Conservation (phyloP, 495 filamentous ascomycete genomes). For the Pyrenula aspistea region DNA sequence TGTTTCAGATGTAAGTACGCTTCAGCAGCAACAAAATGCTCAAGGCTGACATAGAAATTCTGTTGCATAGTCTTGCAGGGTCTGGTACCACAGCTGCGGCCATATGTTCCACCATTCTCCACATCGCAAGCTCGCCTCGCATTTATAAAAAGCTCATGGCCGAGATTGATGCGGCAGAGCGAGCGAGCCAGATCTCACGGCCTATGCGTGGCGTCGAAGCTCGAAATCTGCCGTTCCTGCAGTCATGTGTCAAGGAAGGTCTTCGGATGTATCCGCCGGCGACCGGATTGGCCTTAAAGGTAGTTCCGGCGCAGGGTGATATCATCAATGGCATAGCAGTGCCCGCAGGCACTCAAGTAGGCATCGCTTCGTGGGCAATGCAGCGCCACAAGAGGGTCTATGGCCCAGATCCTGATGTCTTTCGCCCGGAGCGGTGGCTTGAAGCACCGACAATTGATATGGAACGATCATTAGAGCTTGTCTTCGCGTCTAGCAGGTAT, state of each 20-base stretch:
- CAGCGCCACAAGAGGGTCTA: constrained; percentile 64
- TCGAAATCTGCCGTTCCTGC: constrained; percentile 24
- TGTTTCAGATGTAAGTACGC: not conserved
- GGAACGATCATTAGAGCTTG: not conserved
- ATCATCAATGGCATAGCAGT: constrained; percentile 9
- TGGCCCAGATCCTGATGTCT: constrained; percentile 69
- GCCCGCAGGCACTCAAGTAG: constrained; percentile 11
- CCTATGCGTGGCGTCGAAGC: constrained; percentile 18
- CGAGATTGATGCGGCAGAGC: constrained; percentile 32
- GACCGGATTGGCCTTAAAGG: constrained; percentile 8
- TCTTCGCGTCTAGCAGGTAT: not conserved
- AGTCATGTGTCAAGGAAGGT: constrained; percentile 25
- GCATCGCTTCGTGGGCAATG: constrained; percentile 17
- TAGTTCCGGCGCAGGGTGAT: constrained; percentile 7
- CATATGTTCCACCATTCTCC: not conserved
- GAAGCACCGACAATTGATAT: constrained; percentile 20
- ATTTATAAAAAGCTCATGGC: constrained; percentile 30
- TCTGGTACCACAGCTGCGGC: not conserved
- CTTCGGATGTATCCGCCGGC: constrained; percentile 14
- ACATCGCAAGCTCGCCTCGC: constrained; percentile 10
- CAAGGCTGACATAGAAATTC: not conserved
- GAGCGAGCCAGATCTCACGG: constrained; percentile 7
- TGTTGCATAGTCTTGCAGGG: not conserved
- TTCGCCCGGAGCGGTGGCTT: constrained; percentile 72
- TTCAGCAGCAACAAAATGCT: not conserved